Evolutionary conservation across 179 eudicot genomes (phyloP).

Genomic region (Camellia oleifera): DNA sequence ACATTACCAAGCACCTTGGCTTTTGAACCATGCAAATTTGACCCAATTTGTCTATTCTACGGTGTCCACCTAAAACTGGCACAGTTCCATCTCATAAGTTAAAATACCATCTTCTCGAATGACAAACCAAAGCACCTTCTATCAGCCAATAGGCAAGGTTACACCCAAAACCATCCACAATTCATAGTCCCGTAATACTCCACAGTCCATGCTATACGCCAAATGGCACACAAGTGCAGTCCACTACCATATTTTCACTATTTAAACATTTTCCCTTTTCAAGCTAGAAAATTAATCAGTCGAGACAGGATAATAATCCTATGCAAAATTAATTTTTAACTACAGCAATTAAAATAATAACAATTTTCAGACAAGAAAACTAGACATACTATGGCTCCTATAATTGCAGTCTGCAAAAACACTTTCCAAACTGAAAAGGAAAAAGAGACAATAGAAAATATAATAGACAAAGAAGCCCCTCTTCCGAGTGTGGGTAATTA

Average conservation of each 20-base stretch:
- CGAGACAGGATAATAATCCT: background rate
- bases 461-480: background rate
- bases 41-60: background rate
- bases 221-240: background rate
- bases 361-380: background rate
- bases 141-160: background rate
- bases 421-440: background rate
- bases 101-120: background rate
- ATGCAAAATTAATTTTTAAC: background rate
- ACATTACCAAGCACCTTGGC: background rate
- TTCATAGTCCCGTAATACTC: background rate
- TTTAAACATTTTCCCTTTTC: background rate
- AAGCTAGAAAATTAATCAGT: background rate
- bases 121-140: background rate
- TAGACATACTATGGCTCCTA: background rate
- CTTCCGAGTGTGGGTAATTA: background rate
- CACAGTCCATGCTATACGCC: background rate
- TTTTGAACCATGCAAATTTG: background rate
- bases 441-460: background rate
- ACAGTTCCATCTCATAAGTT: background rate
- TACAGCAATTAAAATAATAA: background rate
- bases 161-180: background rate
- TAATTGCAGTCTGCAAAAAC: background rate
- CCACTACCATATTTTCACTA: background rate
- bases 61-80: background rate